Evolutionary conservation across 129 eudicot species (phyloP).

Genomic region (Kitagawia praeruptora): DNA sequence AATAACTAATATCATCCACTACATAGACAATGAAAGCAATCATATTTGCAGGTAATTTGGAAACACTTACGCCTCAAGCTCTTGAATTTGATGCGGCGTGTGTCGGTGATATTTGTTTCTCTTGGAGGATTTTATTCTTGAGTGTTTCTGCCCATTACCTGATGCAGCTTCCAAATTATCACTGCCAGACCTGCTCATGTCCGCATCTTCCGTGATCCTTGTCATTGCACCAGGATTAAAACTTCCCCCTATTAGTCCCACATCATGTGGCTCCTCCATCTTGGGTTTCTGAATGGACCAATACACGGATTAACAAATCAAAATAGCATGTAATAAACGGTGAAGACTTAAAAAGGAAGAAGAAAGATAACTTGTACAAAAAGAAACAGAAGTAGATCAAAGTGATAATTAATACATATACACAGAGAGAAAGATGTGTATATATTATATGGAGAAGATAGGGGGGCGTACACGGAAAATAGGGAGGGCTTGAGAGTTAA

Average conservation of each 20-base stretch:
- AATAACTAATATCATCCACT: background rate
- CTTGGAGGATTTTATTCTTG: constrained; percentile 33
- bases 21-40: background rate
- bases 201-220: constrained; percentile 45
- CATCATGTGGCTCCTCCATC: constrained; percentile 58
- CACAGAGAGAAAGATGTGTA: background rate
- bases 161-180: constrained; percentile 64
- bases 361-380: background rate
- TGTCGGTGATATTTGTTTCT: constrained; percentile 56
- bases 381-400: background rate
- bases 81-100: constrained; percentile 73
- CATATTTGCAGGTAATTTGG: background rate
- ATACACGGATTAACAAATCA: background rate
- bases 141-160: constrained; percentile 39
- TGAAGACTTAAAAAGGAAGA: background rate
- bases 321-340: background rate
- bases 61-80: constrained; percentile 56
- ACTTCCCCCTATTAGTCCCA: constrained; percentile 41
- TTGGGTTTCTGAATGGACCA: constrained; percentile 39
- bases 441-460: background rate
- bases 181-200: constrained; percentile 56
- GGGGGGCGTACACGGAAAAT: constrained; percentile 42
- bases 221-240: constrained; percentile 32
- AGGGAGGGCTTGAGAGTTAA: constrained; percentile 41
- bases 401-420: background rate